A percentile compares a stretch with the other conserved stretches of the same genome.
These are phyloP conservation scores for Flaveria floridana DNA, from an alignment of 140 eudicot species.

Conservation along the genomic window DNA sequence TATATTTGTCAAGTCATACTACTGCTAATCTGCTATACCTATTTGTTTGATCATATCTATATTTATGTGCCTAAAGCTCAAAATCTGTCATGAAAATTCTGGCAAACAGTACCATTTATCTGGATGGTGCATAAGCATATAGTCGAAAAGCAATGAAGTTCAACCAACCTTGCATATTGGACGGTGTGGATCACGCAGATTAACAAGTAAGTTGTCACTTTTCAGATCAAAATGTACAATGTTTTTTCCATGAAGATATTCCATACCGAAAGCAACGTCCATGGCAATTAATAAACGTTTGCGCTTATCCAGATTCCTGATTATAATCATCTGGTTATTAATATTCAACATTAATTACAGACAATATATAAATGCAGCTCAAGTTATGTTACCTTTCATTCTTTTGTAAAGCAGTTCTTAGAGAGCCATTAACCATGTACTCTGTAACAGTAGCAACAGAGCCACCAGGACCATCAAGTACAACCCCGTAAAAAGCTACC, in stretches of 20 bases:
- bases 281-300: slow-evolving; percentile 83
- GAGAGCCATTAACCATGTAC: slow-evolving; percentile 91
- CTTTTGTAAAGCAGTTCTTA: slow-evolving; percentile 78
- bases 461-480: slow-evolving; percentile 91
- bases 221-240: slow-evolving; percentile 89
- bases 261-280: slow-evolving; percentile 99
- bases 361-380: not conserved
- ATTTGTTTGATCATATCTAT: not conserved
- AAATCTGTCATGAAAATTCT: not conserved
- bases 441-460: slow-evolving; percentile 93
- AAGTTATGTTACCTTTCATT: slow-evolving; percentile 61
- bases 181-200: slow-evolving; percentile 94
- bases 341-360: not conserved
- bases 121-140: not conserved
- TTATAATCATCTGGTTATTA: slow-evolving; percentile 18
- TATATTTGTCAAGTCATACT: not conserved
- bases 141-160: slow-evolving; percentile 13
- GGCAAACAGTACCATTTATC: slow-evolving; percentile 2
- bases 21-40: not conserved
- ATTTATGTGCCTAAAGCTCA: not conserved
- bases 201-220: slow-evolving; percentile 88
- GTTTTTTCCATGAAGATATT: slow-evolving; percentile 86
- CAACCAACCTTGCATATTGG: slow-evolving; percentile 88
- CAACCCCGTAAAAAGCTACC: slow-evolving; percentile 94
- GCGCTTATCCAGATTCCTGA: slow-evolving; percentile 82